Evolutionary conservation across 371 early-diverging fungal genomes (phyloP), one percentile per base, ranked within the genome.

Genomic region (Syncephalis fuscata): DNA sequence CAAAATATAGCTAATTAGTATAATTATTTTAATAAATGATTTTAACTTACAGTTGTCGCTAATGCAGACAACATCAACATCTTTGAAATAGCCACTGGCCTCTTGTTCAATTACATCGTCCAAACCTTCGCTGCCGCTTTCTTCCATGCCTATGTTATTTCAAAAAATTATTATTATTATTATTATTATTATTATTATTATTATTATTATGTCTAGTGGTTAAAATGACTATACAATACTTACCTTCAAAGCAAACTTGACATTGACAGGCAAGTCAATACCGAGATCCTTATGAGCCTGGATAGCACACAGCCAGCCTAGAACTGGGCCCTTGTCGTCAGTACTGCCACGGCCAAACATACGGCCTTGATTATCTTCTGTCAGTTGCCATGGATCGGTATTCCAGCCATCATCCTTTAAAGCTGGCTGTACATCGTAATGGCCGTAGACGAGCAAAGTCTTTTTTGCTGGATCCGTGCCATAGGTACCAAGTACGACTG

Each of bases 201-300:
- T n/a, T n/a, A n/a, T n/a, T n/a, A n/a, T n/a, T n/a, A n/a, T n/a
- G n/a, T n/a, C n/a, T n/a, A n/a, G n/a, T n/a, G n/a, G n/a, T n/a
- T n/a, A n/a, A n/a, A n/a, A n/a, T n/a, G n/a, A n/a, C n/a, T n/a
- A n/a, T n/a, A n/a, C n/a, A n/a, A n/a, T n/a, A n/a, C 88, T 84
- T 89, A 62, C 94, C 97, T 71, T 96, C 97, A 58, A 93, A 88
- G 71, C 92, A 91, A 92, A 83, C 68, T 82, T 80, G 54, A 96
- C 57, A 70, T 92, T 92, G 48, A 92, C 89, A 1, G 95, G 96
- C 48, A 93, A 54, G 46, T 92, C 92, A 17, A 89, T 45, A 17
- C 88, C 89, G 5, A 86, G 68, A 52, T 79, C 73, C 68, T 89
- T 82, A 74, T 90, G 88, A 17, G 92, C 87, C 63, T 92, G 90